Evolutionary conservation across 306 rosid genomes (phyloP).

Genomic region (Vicia faba): DNA sequence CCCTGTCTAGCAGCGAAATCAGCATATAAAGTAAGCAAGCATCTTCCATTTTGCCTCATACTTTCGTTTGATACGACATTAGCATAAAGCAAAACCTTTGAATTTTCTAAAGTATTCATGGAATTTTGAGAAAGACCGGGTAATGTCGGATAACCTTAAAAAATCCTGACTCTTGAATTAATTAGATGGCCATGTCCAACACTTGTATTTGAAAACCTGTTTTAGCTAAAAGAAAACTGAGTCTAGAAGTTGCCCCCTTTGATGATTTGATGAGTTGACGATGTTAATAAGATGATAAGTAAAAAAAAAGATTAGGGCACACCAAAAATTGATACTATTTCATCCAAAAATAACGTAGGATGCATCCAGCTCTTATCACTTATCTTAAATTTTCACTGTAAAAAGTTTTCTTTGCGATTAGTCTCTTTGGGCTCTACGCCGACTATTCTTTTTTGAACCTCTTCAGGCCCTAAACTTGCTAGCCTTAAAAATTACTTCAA

Average conservation of each 20-base stretch:
- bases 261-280: background rate
- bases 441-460: background rate
- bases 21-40: constrained; percentile 63
- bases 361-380: background rate
- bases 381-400: background rate
- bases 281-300: background rate
- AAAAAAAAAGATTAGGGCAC: background rate
- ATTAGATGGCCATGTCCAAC: no score
- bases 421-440: background rate
- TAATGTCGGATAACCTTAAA: no score
- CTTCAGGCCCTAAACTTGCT: background rate
- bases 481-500: background rate
- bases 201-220: background rate
- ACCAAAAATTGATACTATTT: background rate
- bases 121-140: background rate
- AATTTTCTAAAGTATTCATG: background rate
- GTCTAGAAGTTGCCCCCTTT: background rate
- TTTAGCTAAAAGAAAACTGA: background rate
- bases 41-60: constrained; percentile 18
- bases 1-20: constrained; percentile 84
- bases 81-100: constrained; percentile 2
- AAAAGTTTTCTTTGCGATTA: background rate
- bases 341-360: background rate
- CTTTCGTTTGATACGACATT: constrained; percentile 21
- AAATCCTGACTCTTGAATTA: no score